Percentiles rank a stretch among this genome's conserved stretches.
phyloP scores from a whole-genome alignment of 1,284 basidiomycete genomes.

The Mycena sp. region DNA sequence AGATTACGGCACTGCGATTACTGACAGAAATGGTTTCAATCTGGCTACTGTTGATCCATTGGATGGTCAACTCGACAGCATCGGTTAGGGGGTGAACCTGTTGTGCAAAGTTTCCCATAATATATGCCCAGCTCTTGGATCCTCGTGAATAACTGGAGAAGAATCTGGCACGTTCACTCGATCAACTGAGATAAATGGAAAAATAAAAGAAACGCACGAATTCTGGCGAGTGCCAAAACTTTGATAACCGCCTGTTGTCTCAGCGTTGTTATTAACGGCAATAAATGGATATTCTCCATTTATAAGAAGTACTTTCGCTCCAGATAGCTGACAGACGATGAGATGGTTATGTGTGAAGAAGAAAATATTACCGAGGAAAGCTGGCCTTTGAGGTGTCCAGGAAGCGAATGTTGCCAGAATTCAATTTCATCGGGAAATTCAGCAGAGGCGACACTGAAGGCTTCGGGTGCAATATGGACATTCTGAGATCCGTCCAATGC shows the following conservation, averaged over 20 bases:
- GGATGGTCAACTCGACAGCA: conserved; percentile 57
- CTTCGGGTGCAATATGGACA: conserved; percentile 67
- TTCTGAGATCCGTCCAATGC: conserved; percentile 54
- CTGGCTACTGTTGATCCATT: conserved; percentile 50
- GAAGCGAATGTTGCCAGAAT: conserved; percentile 65
- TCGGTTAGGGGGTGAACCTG: conserved; percentile 64
- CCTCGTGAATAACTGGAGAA: conserved; percentile 52
- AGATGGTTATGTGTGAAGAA: not conserved
- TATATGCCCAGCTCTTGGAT: conserved; percentile 60
- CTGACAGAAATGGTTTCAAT: conserved; percentile 56
- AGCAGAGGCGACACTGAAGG: conserved; percentile 59
- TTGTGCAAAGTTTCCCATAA: conserved; percentile 71
- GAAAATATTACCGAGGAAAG: conserved; percentile 52
- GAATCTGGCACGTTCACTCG: conserved; percentile 41
- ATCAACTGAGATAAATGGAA: not conserved
- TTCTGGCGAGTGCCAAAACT: conserved; percentile 63
- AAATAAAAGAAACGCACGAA: conserved; percentile 39
- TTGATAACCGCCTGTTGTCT: conserved; percentile 53
- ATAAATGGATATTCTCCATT: conserved; percentile 62
- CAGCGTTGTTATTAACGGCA: conserved; percentile 62
- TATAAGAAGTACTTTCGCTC: conserved; percentile 62
- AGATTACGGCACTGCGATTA: not conserved
- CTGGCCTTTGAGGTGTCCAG: conserved; percentile 55
- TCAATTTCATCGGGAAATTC: conserved; percentile 64
- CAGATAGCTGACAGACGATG: conserved; percentile 53